phyloP scores from a whole-genome alignment of 2,329 filamentous ascomycete species.

The Ilyonectria sp. region DNA sequence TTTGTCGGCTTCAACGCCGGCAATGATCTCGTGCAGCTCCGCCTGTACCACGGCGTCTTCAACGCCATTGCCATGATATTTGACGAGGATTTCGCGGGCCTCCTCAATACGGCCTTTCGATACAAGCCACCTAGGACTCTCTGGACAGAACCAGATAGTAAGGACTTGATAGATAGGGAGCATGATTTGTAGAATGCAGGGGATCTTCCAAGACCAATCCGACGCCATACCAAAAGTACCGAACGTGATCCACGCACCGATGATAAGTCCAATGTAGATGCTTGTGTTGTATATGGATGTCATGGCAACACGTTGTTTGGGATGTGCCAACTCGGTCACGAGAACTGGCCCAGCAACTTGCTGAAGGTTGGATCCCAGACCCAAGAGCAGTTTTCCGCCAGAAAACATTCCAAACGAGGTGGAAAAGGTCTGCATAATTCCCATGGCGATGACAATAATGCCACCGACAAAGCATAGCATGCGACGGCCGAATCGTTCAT shows the following conservation, averaged over 20 bases:
- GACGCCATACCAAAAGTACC: constrained; percentile 38
- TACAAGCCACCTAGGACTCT: constrained; percentile 44
- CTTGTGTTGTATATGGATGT: constrained; percentile 38
- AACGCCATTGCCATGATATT: constrained; percentile 61
- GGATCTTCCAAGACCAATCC: constrained; percentile 43
- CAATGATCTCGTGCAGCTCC: constrained; percentile 49
- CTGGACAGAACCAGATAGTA: constrained; percentile 29
- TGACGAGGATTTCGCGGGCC: constrained; percentile 51
- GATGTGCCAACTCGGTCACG: constrained; percentile 51
- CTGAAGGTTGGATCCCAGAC: constrained; percentile 47
- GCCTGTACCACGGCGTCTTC: constrained; percentile 36
- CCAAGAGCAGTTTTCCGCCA: constrained; percentile 48
- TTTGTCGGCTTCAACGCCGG: constrained; percentile 34
- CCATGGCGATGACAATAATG: constrained; percentile 37
- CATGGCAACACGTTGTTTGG: constrained; percentile 49
- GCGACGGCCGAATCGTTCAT: constrained; percentile 55
- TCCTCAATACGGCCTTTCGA: constrained; percentile 56
- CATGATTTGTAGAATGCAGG: constrained; percentile 39
- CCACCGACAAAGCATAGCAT: constrained; percentile 21
- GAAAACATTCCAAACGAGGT: constrained; percentile 47
- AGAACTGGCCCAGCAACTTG: constrained; percentile 51
- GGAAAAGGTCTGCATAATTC: constrained; percentile 41
- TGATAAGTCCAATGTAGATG: constrained; percentile 36
- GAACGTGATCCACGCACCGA: constrained; percentile 47
- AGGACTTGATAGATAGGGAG: constrained; percentile 29